Percentiles rank a stretch among this genome's conserved stretches.
These are phyloP conservation scores for Macaranga tanarius DNA, from an alignment of 441 rosid species.

Conservation along the genomic window DNA sequence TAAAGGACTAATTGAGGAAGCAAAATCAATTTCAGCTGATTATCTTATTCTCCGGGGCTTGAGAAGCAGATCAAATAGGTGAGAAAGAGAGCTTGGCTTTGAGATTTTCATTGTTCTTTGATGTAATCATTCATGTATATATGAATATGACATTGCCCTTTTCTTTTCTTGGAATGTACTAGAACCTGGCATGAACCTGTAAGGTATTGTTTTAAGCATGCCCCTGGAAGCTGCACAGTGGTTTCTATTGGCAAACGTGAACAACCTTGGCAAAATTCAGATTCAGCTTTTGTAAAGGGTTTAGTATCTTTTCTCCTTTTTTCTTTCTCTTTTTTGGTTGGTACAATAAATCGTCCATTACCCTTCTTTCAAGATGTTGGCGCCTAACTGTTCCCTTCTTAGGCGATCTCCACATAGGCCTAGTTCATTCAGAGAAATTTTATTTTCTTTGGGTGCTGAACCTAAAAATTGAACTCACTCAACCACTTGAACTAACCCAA, in stretches of 20 bases:
- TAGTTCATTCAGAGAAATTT: no score
- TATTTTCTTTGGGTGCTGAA: no score
- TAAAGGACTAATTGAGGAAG: constrained; percentile 68
- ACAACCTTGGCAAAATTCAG: constrained; percentile 30
- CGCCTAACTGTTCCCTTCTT: no score
- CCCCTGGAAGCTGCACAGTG: constrained; percentile 60
- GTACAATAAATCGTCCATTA: no score
- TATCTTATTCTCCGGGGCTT: constrained; percentile 66
- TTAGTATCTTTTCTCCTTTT: neutral
- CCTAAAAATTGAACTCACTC: no score
- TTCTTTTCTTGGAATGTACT: neutral
- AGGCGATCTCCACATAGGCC: no score
- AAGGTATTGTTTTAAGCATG: constrained; percentile 54
- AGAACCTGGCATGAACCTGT: constrained; percentile 50
- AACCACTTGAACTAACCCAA: no score
- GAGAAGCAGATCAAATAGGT: constrained; percentile 50
- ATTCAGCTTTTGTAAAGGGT: constrained; percentile 48
- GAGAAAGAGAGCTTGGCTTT: neutral
- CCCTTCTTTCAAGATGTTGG: no score
- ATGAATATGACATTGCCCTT: constrained; percentile 6
- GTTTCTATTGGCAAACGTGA: constrained; percentile 49
- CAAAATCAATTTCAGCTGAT: constrained; percentile 66
- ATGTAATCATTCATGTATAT: neutral
- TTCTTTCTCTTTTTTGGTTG: no score
- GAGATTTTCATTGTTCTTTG: neutral